phyloP scores from a whole-genome alignment of 2,329 filamentous ascomycete species.

The Colletotrichum coccodes region DNA sequence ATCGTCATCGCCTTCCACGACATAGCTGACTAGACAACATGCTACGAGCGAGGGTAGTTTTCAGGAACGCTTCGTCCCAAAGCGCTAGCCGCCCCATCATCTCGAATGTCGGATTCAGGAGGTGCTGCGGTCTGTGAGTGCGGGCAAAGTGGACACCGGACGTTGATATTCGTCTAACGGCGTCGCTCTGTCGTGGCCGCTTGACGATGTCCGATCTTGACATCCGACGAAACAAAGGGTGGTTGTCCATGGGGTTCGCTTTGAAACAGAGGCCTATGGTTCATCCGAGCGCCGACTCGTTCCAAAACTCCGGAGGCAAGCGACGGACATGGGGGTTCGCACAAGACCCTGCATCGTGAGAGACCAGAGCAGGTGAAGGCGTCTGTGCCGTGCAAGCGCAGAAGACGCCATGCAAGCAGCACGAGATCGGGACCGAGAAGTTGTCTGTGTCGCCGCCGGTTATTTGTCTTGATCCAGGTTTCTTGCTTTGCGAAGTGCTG shows the following conservation, averaged over 20 bases:
- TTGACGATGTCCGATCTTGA: constrained; percentile 22
- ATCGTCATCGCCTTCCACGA: constrained; percentile 1
- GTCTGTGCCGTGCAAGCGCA: not conserved
- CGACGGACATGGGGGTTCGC: not conserved
- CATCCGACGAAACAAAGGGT: constrained; percentile 17
- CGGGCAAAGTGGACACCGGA: not conserved
- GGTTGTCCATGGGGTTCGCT: constrained; percentile 10
- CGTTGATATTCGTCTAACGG: not conserved
- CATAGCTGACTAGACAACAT: constrained; percentile 4
- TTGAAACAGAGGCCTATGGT: constrained; percentile 21
- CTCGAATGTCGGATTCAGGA: not conserved
- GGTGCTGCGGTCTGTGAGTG: not conserved
- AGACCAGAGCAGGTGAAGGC: not conserved
- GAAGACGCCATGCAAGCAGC: not conserved
- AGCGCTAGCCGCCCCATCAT: not conserved
- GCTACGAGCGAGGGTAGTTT: not conserved
- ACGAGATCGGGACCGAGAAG: not conserved
- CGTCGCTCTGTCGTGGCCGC: not conserved
- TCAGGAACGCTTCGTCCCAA: not conserved
- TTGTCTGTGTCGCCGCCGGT: not conserved
- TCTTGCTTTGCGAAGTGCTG: not conserved
- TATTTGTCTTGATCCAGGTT: not conserved
- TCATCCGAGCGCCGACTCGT: constrained; percentile 17
- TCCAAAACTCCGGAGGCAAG: not conserved
- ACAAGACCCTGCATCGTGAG: not conserved